Evolutionary conservation across 2,329 filamentous ascomycete species (phyloP), one percentile per base, ranked within the genome.

Genomic region (Diplodia sapinea): DNA sequence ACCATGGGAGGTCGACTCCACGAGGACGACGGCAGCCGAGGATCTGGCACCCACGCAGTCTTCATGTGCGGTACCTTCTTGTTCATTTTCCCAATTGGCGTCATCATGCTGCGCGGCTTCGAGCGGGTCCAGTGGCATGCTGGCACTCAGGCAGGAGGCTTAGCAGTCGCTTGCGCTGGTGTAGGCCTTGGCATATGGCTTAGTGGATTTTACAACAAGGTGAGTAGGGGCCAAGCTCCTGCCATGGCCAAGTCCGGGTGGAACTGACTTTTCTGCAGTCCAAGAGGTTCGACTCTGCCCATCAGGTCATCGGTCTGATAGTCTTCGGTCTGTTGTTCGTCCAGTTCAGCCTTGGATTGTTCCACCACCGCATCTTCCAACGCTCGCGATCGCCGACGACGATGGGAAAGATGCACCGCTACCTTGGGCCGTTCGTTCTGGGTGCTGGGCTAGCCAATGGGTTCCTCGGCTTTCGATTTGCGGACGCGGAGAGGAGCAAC

Each of bases 41-140:
- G 71, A 1, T 69, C 72, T 4, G 68, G 73, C 7, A 68, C 76
- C 2, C 80, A 82, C 71, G 79, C 72, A 8, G 70, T 74, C 29
- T 73, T 86, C 55, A 89, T 89, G 88, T 78, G 87, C 49, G 74
- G 86, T 12, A 80, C 80, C 13, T 85, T 89, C 68, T 78, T 88
- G 2, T 80, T 84, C 17, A 71, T 89, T 56, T 83, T 88, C 73
- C 87, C 87, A 0, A 69, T 85, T 11, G 88, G 87, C 1, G 79
- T 86, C 13, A 71, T 88, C 29, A 76, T 88, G 31, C 74, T 89
- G 56, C 78, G 85, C 1, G 73, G 87, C 2, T 79, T 85, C 11
- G 80, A 82, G 38, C 83, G 80, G 75, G 82, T 85, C 1, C 82
- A 81, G 68, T 85, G 83, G 81, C 88, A 89, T 74, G 85, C 80